Conservation (phyloP, 2,329 filamentous ascomycete species). For the Neonectria magnoliae region DNA sequence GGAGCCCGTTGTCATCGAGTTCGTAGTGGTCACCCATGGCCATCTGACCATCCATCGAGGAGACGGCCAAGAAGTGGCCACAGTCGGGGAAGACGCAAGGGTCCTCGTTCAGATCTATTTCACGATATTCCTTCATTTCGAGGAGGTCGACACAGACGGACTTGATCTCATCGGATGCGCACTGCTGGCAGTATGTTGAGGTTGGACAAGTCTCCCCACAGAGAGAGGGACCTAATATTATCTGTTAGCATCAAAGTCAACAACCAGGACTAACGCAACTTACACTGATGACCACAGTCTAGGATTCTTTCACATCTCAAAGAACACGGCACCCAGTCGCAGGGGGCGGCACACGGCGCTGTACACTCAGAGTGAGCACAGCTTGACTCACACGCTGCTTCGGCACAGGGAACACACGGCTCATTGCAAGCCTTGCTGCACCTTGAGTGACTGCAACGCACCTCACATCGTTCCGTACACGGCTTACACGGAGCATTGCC, state of each 20-base stretch:
- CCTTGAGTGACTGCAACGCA: slow-evolving; percentile 64
- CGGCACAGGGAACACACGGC: slow-evolving; percentile 69
- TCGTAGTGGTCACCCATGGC: slow-evolving; percentile 62
- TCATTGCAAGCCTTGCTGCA: slow-evolving; percentile 67
- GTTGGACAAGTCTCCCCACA: slow-evolving; percentile 11
- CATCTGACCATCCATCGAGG: slow-evolving; percentile 51
- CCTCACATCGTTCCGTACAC: slow-evolving; percentile 62
- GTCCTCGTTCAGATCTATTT: slow-evolving; percentile 66
- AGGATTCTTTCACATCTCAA: slow-evolving; percentile 64
- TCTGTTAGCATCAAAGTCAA: neutral
- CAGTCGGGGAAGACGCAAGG: slow-evolving; percentile 72
- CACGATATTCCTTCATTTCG: slow-evolving; percentile 61
- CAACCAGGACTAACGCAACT: slow-evolving; percentile 38
- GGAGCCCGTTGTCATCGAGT: slow-evolving; percentile 48
- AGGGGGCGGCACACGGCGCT: slow-evolving; percentile 74
- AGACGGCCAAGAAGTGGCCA: slow-evolving; percentile 69
- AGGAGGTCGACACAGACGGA: slow-evolving; percentile 65
- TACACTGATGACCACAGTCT: slow-evolving; percentile 69
- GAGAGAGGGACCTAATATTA: neutral
- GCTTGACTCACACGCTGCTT: slow-evolving; percentile 60
- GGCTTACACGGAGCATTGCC: slow-evolving; percentile 55
- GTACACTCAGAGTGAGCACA: slow-evolving; percentile 64
- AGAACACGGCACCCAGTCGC: slow-evolving; percentile 72
- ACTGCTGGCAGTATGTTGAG: slow-evolving; percentile 65
- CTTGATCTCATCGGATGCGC: slow-evolving; percentile 57